These are phyloP conservation scores for Pachyrhizus erosus DNA, from an alignment of 306 rosid species.

Conservation along the genomic window DNA sequence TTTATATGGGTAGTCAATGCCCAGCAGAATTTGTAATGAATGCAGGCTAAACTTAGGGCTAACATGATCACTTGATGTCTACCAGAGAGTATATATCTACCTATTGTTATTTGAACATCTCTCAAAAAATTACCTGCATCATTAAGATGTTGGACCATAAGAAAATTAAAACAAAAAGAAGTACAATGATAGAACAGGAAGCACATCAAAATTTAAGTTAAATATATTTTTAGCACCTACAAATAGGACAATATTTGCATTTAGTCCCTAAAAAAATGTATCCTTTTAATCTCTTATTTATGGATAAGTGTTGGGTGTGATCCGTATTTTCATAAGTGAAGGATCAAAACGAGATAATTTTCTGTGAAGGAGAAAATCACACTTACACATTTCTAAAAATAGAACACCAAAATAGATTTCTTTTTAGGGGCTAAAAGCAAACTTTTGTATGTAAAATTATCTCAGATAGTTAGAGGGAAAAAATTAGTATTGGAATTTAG, in stretches of 20 bases:
- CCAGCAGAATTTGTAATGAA: constrained; percentile 38
- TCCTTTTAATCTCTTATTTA: not conserved
- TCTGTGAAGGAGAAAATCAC: not conserved
- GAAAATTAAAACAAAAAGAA: constrained; percentile 39
- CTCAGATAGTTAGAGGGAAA: not conserved
- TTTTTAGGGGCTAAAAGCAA: not conserved
- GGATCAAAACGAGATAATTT: not conserved
- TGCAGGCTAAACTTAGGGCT: constrained; percentile 45
- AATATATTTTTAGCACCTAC: not conserved
- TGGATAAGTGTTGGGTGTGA: not conserved
- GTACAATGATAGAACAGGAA: constrained; percentile 37
- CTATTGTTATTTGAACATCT: constrained; percentile 98
- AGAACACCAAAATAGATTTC: not conserved
- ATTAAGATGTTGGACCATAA: constrained; percentile 66
- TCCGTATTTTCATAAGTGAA: not conserved
- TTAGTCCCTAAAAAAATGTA: not conserved
- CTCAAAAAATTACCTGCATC: constrained; percentile 92
- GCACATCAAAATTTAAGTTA: not conserved
- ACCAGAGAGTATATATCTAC: constrained; percentile 81
- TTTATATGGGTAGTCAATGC: constrained; percentile 28
- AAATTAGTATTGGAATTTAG: not conserved
- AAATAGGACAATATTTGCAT: not conserved
- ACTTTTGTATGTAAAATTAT: not conserved
- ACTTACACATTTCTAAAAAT: not conserved
- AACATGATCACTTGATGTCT: constrained; percentile 56